A percentile compares a stretch with the other conserved stretches of the same genome.
These are phyloP conservation scores for Gyromitra esculenta DNA, from an alignment of 2,329 filamentous ascomycete species.

Conservation along the genomic window DNA sequence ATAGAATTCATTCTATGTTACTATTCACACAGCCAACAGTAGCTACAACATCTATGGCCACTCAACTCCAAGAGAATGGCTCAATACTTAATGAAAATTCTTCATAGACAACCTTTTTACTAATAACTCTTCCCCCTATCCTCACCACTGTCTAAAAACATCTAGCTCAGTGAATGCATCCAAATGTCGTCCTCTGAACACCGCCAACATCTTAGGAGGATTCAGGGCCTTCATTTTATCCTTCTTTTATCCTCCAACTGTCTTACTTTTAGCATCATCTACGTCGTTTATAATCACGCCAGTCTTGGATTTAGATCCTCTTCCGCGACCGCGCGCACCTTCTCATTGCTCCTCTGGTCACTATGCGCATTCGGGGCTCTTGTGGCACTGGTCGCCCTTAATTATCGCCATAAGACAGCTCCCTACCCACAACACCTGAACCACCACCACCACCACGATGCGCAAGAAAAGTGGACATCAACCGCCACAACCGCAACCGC, in stretches of 20 bases:
- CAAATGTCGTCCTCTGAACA: neutral
- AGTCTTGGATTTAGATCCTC: neutral
- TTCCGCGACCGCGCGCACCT: neutral
- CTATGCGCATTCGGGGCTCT: neutral
- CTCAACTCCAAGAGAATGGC: neutral
- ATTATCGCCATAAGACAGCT: neutral
- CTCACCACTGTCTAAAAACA: neutral
- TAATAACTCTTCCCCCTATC: neutral
- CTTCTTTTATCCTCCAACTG: conserved; percentile 35
- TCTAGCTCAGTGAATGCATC: neutral
- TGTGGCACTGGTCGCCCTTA: neutral
- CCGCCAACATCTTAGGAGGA: neutral
- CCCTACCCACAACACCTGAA: neutral
- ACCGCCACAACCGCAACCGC: too few species aligned
- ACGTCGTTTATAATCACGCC: conserved; percentile 4
- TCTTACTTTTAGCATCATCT: conserved; percentile 18
- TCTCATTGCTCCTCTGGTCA: neutral
- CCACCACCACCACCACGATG: neutral
- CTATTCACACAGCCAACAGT: neutral
- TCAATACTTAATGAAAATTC: neutral
- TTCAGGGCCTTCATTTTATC: conserved; percentile 5
- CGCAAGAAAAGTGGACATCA: neutral
- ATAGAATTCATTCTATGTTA: neutral
- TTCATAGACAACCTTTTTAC: neutral
- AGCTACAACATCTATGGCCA: neutral